Percentiles rank a stretch among this genome's conserved stretches.
Evolutionary conservation across 2,329 filamentous ascomycete genomes (phyloP).

Genomic region (Fusarium palustre): DNA sequence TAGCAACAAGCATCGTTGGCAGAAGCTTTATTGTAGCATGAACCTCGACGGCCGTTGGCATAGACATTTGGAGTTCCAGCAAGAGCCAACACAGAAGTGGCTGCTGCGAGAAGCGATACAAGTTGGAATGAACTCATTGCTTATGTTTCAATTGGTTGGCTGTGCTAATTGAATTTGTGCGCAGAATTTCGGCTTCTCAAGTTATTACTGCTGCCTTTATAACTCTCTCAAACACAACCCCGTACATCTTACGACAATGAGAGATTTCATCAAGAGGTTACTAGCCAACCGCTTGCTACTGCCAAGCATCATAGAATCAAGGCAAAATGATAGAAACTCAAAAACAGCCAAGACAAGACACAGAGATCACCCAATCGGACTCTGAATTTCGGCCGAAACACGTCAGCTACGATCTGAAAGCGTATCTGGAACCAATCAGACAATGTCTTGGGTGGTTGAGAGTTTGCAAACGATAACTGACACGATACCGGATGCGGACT

Average conservation of each 20-base stretch:
- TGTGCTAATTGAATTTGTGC: not conserved
- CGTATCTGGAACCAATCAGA: constrained; percentile 16
- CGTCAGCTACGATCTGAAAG: constrained; percentile 16
- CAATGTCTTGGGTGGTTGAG: not conserved
- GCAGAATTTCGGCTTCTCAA: not conserved
- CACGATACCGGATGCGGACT: constrained; percentile 24
- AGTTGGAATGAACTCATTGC: constrained; percentile 17
- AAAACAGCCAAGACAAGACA: not conserved
- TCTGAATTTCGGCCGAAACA: not conserved
- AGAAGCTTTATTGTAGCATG: constrained; percentile 4
- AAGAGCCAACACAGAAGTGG: constrained; percentile 18
- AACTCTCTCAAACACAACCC: not conserved
- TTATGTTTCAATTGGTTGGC: not conserved
- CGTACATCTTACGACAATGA: not conserved
- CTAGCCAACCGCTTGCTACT: not conserved
- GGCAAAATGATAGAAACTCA: not conserved
- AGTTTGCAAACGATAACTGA: constrained; percentile 4
- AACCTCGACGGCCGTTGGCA: not conserved
- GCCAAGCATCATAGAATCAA: constrained; percentile 22
- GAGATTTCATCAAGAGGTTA: not conserved
- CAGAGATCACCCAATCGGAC: not conserved
- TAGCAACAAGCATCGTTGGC: constrained; percentile 14
- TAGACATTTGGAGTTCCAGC: constrained; percentile 22
- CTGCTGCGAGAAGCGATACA: constrained; percentile 10
- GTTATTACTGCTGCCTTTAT: constrained; percentile 13